Conservation (phyloP, 75 land plant genomes). For the Isoetes taiwanensis region DNA sequence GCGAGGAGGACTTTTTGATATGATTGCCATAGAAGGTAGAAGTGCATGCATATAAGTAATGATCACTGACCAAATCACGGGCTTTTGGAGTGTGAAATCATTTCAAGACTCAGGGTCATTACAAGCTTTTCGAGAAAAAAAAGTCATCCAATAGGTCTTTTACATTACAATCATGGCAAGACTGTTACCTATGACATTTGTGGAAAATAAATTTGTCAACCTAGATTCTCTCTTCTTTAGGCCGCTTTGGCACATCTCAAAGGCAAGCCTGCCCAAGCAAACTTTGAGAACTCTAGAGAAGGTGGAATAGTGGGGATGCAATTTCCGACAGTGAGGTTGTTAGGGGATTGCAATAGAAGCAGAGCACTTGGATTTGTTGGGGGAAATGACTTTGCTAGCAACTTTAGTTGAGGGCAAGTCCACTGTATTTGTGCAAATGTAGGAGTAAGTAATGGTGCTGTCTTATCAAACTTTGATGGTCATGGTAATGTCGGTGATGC, state of each 20-base stretch:
- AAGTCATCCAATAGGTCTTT: constrained; percentile 66
- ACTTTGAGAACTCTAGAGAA: constrained; percentile 24
- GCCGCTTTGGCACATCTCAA: constrained; percentile 77
- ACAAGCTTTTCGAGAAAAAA: constrained; percentile 86
- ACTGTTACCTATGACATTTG: constrained; percentile 68
- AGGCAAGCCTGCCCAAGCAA: constrained; percentile 54
- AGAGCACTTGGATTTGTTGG: constrained; percentile 72
- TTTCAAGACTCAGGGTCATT: constrained; percentile 93
- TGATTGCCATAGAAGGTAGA: too few species aligned
- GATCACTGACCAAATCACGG: too few species aligned
- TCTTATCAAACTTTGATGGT: constrained; percentile 61
- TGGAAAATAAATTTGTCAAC: too few species aligned
- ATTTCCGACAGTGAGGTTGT: constrained; percentile 45
- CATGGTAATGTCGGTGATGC: constrained; percentile 97
- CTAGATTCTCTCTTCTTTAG: too few species aligned
- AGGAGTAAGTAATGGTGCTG: constrained; percentile 39
- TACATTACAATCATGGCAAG: constrained; percentile 70
- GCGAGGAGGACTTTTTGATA: too few species aligned
- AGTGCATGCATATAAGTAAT: too few species aligned
- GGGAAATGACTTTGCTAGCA: constrained; percentile 62
- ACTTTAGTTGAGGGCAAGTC: constrained; percentile 34
- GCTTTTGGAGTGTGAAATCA: constrained; percentile 73
- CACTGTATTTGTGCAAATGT: too few species aligned
- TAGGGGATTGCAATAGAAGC: constrained; percentile 66
- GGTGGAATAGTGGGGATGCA: constrained; percentile 54